phyloP scores from a whole-genome alignment of 257 asterid genomes.

The Nicotiana tomentosiformis region DNA sequence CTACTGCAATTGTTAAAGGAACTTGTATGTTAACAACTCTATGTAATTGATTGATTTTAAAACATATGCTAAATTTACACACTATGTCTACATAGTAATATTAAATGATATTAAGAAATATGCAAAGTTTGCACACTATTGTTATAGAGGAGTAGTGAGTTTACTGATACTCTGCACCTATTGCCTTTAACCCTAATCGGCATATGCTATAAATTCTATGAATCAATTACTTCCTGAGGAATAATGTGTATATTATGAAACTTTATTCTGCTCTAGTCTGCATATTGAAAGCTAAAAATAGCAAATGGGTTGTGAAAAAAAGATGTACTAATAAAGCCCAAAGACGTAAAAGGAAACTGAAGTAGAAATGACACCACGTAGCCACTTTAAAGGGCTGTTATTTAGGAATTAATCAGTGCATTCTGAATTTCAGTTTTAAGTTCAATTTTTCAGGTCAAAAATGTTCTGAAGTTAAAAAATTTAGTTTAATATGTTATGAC shows the following conservation, averaged over 20 bases:
- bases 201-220: neutral
- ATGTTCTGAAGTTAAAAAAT: no score
- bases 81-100: neutral
- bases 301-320: neutral
- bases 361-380: neutral
- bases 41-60: no score
- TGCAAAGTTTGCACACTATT: neutral
- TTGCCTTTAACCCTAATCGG: neutral
- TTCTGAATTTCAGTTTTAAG: no score
- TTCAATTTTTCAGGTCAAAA: no score
- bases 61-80: no score
- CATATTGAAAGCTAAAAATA: neutral
- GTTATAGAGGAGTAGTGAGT: neutral
- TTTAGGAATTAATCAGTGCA: no score
- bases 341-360: neutral
- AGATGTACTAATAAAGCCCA: neutral
- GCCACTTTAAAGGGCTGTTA: no score
- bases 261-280: neutral
- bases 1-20: no score
- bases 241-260: neutral
- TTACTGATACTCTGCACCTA: neutral
- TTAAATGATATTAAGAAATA: neutral
- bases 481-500: no score
- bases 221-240: neutral
- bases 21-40: no score